These are phyloP conservation scores for Boletus subparvulus DNA, from an alignment of 768 basidiomycete species.

Conservation along the genomic window DNA sequence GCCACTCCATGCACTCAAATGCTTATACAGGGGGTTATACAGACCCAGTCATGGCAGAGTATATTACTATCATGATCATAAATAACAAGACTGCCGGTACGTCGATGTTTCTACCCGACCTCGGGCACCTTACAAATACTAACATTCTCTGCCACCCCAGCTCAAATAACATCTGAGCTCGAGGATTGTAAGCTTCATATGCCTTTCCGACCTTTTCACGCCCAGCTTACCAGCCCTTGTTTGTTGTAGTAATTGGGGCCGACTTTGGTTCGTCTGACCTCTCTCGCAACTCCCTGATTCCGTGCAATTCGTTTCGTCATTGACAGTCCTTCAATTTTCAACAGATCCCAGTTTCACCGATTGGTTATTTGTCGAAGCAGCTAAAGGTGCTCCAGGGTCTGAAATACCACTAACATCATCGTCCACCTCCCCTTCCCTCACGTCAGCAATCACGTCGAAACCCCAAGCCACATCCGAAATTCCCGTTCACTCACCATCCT, in stretches of 20 bases:
- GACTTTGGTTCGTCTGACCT: conserved; percentile 62
- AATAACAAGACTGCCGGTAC: conserved; percentile 82
- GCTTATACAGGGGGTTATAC: conserved; percentile 7
- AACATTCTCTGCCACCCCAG: conserved; percentile 36
- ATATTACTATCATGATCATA: conserved; percentile 93
- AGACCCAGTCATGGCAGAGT: conserved; percentile 94
- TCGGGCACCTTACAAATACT: background rate
- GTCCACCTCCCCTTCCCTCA: conserved; percentile 23
- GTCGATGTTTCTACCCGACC: conserved; percentile 23
- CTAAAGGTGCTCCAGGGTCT: conserved; percentile 60
- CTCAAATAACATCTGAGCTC: conserved; percentile 84
- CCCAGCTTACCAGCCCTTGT: conserved; percentile 12
- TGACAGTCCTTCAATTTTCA: conserved; percentile 7
- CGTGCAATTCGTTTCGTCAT: background rate
- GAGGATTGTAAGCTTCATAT: conserved; percentile 60
- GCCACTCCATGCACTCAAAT: conserved; percentile 3
- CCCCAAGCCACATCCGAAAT: conserved; percentile 31
- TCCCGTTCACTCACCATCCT: conserved; percentile 21
- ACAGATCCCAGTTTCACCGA: conserved; percentile 81
- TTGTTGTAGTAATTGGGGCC: conserved; percentile 61
- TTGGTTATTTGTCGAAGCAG: conserved; percentile 83
- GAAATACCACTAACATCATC: conserved; percentile 39
- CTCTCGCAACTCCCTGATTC: background rate
- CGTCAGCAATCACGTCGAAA: conserved; percentile 27
- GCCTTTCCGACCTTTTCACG: background rate